Evolutionary conservation across 768 basidiomycete species (phyloP).

Genomic region (Macrocybe gigantea): DNA sequence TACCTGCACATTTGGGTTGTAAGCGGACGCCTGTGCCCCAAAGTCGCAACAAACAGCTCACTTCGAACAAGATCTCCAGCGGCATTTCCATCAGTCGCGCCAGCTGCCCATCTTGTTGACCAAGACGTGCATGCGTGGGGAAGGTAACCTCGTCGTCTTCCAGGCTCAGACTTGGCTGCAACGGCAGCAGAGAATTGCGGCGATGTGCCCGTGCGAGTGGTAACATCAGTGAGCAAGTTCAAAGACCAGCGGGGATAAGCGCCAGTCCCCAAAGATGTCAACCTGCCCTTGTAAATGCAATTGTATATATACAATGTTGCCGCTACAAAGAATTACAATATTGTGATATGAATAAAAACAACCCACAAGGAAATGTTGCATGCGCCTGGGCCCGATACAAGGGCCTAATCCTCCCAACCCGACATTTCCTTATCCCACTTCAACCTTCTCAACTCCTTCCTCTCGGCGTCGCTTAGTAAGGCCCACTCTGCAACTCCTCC

Average conservation of each 20-base stretch:
- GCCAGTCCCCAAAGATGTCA: no score
- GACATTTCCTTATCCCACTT: slow-evolving; percentile 64
- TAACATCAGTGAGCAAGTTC: no score
- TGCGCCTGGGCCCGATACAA: neutral
- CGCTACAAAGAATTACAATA: no score
- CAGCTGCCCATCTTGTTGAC: neutral
- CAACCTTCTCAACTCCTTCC: slow-evolving; percentile 47
- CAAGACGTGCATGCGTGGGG: neutral
- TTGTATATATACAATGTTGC: no score
- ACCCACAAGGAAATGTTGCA: no score
- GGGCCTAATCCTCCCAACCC: slow-evolving; percentile 43
- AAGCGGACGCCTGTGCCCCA: no score
- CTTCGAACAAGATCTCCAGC: neutral
- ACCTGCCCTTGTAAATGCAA: no score
- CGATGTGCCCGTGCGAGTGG: no score
- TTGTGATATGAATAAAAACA: no score
- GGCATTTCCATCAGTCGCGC: slow-evolving; percentile 8
- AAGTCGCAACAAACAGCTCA: no score
- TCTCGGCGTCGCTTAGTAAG: slow-evolving; percentile 39
- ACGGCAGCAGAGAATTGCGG: neutral
- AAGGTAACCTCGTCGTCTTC: neutral
- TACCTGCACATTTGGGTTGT: slow-evolving; percentile 23
- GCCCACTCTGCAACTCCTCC: slow-evolving; percentile 62
- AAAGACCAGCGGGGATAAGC: no score
- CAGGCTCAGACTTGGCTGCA: neutral